A percentile compares a stretch with the other conserved stretches of the same genome.
Conservation (phyloP, 2,329 filamentous ascomycete species). For the Fusarium phyllophilum region DNA sequence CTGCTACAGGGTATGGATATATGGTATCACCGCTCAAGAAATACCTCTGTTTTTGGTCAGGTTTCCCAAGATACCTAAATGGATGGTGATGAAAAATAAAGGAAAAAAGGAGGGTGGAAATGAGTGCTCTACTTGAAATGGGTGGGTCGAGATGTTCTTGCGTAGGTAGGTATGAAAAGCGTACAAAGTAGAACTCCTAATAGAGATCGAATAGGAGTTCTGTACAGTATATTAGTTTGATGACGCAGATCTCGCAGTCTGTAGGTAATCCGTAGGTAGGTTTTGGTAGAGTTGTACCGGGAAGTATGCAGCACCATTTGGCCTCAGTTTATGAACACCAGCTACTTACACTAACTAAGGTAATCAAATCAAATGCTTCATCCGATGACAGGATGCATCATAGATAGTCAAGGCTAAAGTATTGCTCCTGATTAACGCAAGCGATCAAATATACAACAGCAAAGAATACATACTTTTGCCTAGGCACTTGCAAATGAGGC, state of each 20-base stretch:
- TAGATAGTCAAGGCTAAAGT: background rate
- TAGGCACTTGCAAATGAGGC: background rate
- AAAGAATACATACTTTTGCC: background rate
- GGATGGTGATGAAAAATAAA: constrained; percentile 8
- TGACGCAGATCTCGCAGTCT: constrained; percentile 15
- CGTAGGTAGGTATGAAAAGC: background rate
- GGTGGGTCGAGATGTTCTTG: background rate
- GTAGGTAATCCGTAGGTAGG: background rate
- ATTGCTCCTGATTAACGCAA: background rate
- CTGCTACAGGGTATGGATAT: background rate
- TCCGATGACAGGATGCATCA: background rate
- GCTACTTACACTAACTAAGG: background rate
- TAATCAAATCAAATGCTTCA: background rate
- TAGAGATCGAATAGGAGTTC: background rate
- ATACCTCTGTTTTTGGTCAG: background rate
- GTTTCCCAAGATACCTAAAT: background rate
- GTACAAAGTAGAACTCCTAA: background rate
- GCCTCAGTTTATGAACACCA: background rate
- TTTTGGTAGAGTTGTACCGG: background rate
- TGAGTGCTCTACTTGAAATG: background rate
- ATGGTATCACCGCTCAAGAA: constrained; percentile 5
- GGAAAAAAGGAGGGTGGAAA: constrained; percentile 24
- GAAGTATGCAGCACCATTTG: background rate
- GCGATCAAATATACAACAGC: background rate
- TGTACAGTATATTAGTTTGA: background rate